Evolutionary conservation across 169 alveolate genomes (phyloP).

Genomic region (Eimeria maxima): DNA sequence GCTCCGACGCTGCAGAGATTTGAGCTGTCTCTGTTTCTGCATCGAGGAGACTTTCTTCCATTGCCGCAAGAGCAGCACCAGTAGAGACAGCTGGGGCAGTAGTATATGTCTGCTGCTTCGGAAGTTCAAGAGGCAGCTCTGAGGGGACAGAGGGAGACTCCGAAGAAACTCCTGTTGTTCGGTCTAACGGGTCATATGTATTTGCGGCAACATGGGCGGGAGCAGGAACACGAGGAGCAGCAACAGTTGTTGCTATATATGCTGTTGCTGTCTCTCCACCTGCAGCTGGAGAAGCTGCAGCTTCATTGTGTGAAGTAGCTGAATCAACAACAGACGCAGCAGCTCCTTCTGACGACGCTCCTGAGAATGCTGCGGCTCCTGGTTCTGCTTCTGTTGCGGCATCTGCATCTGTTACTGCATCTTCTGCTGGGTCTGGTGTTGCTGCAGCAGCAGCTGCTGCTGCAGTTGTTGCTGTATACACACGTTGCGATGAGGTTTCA

Average conservation of each 20-base stretch:
- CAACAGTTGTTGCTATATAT: not conserved
- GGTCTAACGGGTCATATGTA: not conserved
- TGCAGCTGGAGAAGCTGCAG: not conserved
- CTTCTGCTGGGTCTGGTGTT: not conserved
- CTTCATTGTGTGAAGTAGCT: not conserved
- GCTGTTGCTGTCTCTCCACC: not conserved
- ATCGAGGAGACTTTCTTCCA: not conserved
- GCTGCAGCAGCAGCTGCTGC: slow-evolving; percentile 55
- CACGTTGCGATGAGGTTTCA: not conserved
- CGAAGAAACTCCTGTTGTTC: not conserved
- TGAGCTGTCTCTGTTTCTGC: not conserved
- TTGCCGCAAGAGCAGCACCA: not conserved
- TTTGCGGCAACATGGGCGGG: not conserved
- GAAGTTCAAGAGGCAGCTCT: slow-evolving; percentile 2
- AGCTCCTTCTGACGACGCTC: not conserved
- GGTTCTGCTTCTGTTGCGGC: not conserved
- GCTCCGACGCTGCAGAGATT: slow-evolving; percentile 26
- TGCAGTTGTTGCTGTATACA: not conserved
- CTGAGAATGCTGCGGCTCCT: not conserved
- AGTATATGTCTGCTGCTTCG: slow-evolving; percentile 23
- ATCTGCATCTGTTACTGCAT: not conserved
- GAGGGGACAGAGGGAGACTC: not conserved
- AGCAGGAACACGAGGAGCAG: not conserved
- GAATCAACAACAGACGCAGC: not conserved
- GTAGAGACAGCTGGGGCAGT: not conserved